Percentiles rank a stretch among this genome's conserved stretches.
phyloP scores from a whole-genome alignment of 371 early-diverging fungal genomes.

The Apophysomyces variabilis region DNA sequence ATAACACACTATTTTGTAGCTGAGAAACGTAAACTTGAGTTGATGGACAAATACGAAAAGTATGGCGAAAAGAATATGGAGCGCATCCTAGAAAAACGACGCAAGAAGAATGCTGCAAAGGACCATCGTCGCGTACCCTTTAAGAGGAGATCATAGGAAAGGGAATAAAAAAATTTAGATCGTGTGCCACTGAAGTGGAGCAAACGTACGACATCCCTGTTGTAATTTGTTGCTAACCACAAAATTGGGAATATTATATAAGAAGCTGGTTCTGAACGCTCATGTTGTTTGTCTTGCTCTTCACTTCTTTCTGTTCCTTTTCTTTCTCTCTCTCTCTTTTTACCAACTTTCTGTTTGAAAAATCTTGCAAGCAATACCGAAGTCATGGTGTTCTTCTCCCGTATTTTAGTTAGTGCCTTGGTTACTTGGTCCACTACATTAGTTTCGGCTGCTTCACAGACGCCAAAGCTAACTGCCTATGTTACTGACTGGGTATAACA shows the following conservation, averaged over 20 bases:
- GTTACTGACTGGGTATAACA: slow-evolving; percentile 44
- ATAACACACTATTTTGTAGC: slow-evolving; percentile 44
- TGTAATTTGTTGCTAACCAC: background rate
- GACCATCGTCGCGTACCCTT: slow-evolving; percentile 62
- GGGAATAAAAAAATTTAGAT: background rate
- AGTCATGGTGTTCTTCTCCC: background rate
- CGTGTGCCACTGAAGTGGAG: background rate
- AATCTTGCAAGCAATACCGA: too few species aligned
- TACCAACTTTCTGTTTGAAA: too few species aligned
- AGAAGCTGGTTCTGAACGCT: background rate
- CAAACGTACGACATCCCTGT: background rate
- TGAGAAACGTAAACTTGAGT: slow-evolving; percentile 78
- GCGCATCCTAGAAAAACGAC: slow-evolving; percentile 81
- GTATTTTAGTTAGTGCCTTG: background rate
- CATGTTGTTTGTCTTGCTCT: background rate
- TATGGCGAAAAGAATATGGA: slow-evolving; percentile 75
- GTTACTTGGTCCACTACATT: background rate
- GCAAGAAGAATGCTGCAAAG: slow-evolving; percentile 87
- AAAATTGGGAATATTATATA: background rate
- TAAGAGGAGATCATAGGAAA: slow-evolving; percentile 40
- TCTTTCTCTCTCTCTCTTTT: background rate
- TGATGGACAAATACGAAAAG: slow-evolving; percentile 78
- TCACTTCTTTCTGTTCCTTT: background rate
- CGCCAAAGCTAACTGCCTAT: slow-evolving; percentile 30
- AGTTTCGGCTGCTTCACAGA: background rate